A percentile compares a stretch with the other conserved stretches of the same genome.
These are phyloP conservation scores for Chenopodium formosanum DNA, from an alignment of 148 eudicot genomes.

Conservation along the genomic window DNA sequence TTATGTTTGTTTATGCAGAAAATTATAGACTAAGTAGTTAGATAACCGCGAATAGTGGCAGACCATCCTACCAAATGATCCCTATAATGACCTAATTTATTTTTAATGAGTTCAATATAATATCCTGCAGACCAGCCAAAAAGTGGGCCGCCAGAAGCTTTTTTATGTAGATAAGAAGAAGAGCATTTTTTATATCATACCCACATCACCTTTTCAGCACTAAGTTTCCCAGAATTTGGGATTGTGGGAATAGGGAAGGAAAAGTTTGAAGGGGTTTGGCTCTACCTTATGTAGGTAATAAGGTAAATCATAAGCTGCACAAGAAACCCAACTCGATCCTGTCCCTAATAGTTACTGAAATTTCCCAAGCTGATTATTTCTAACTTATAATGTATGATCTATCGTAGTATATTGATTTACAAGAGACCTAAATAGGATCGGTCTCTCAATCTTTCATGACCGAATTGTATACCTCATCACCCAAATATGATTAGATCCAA, in stretches of 20 bases:
- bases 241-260: neutral
- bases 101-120: constrained; percentile 8
- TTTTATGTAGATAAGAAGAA: neutral
- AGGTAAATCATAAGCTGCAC: neutral
- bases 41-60: constrained; percentile 5
- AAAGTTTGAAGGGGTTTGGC: neutral
- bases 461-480: neutral
- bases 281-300: neutral
- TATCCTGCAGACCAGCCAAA: constrained; percentile 13
- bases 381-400: no score
- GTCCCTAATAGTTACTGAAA: neutral
- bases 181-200: neutral
- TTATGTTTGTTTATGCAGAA: constrained; percentile 10
- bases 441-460: neutral
- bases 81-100: neutral
- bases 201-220: constrained; percentile 12
- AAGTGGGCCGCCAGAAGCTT: neutral
- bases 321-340: neutral
- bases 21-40: neutral
- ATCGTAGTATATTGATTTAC: neutral
- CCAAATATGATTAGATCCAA: neutral
- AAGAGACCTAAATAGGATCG: neutral
- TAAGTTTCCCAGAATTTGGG: constrained; percentile 10
- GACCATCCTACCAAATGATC: constrained; percentile 27
- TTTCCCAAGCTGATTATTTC: neutral